phyloP scores from a whole-genome alignment of 257 asterid genomes.

The Nicotiana knightiana region DNA sequence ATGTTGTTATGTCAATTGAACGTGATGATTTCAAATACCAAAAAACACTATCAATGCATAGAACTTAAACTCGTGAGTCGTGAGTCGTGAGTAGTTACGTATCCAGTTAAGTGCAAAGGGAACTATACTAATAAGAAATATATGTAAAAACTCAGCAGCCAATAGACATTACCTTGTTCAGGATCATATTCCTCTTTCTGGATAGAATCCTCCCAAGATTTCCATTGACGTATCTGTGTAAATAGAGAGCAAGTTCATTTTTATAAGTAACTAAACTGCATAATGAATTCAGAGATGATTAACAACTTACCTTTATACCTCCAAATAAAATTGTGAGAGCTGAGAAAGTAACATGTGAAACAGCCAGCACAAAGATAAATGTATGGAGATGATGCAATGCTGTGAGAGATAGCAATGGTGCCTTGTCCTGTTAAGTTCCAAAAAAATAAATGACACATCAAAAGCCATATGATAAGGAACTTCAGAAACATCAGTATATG shows the following conservation, averaged over 20 bases:
- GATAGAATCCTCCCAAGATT: conserved; percentile 32
- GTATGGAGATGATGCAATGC: conserved; percentile 47
- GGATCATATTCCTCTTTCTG: conserved; percentile 18
- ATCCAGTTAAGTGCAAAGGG: not conserved
- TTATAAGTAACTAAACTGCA: not conserved
- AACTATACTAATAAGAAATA: not conserved
- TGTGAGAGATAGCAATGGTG: conserved; percentile 31
- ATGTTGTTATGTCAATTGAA: not conserved
- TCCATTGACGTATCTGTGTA: conserved; percentile 34
- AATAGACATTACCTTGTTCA: conserved; percentile 14
- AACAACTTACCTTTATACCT: conserved; percentile 23
- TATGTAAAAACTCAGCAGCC: not conserved
- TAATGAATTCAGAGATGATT: not conserved
- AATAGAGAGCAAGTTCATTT: not conserved
- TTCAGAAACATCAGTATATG: not conserved
- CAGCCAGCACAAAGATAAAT: conserved; percentile 27
- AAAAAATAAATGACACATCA: not conserved
- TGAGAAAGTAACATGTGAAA: conserved; percentile 31
- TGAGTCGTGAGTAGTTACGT: not conserved
- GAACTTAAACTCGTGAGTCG: not conserved
- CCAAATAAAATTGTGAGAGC: conserved; percentile 35
- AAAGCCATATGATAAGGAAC: not conserved
- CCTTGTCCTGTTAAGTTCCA: conserved; percentile 24
- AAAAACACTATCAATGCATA: not conserved
- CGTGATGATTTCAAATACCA: not conserved